A percentile compares a stretch with the other conserved stretches of the same genome.
These are phyloP conservation scores for Earliella scabrosa DNA, from an alignment of 1,284 basidiomycete species.

Conservation along the genomic window DNA sequence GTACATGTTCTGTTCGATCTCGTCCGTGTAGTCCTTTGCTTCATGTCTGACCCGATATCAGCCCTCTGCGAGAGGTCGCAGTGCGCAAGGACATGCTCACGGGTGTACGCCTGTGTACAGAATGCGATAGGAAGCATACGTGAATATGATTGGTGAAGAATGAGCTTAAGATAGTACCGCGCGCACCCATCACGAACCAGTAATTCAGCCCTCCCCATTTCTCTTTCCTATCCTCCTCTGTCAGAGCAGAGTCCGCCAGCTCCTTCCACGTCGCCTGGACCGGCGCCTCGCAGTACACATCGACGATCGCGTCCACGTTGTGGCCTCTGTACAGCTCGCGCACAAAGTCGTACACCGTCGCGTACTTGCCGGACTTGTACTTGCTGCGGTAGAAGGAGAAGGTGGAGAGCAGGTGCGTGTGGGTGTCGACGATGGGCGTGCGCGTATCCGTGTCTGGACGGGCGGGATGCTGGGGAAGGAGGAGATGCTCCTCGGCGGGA, in stretches of 20 bases:
- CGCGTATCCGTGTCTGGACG: conserved; percentile 15
- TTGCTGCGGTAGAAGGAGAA: conserved; percentile 62
- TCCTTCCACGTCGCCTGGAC: conserved; percentile 65
- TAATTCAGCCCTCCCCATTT: conserved; percentile 71
- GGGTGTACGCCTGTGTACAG: conserved; percentile 66
- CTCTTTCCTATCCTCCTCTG: conserved; percentile 46
- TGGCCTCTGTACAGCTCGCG: conserved; percentile 59
- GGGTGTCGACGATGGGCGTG: conserved; percentile 72
- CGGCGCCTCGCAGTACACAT: conserved; percentile 85
- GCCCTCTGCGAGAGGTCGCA: neutral
- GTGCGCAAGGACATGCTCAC: conserved; percentile 43
- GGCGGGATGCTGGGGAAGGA: conserved; percentile 31
- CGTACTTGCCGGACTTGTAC: conserved; percentile 58
- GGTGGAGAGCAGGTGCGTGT: conserved; percentile 77
- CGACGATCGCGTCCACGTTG: conserved; percentile 68
- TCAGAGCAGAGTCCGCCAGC: conserved; percentile 72
- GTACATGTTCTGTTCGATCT: conserved; percentile 70
- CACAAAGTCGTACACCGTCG: conserved; percentile 67
- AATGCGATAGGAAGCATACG: conserved; percentile 2
- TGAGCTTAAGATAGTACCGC: neutral
- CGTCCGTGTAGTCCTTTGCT: conserved; percentile 68
- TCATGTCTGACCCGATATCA: conserved; percentile 56
- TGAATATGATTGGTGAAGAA: neutral
- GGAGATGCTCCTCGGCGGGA: conserved; percentile 32
- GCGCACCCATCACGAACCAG: conserved; percentile 77